Evolutionary conservation across 2,329 filamentous ascomycete genomes (phyloP).

Genomic region (Albophoma yamanashiensis): DNA sequence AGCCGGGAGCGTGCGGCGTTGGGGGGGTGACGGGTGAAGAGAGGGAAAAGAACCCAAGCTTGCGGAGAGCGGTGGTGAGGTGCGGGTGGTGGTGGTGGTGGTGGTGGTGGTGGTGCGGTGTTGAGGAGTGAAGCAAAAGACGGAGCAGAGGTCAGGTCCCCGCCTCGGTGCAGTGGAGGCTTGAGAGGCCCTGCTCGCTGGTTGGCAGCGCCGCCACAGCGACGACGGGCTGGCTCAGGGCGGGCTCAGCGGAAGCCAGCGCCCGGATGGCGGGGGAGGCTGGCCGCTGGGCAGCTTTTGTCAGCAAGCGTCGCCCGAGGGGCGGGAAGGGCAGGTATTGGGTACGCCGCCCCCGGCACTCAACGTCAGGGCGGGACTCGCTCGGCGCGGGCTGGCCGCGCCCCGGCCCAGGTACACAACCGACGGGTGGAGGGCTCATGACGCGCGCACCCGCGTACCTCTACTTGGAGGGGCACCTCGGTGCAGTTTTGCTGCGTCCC

Average conservation of each 20-base stretch:
- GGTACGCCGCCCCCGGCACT: not conserved
- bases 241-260: too few species aligned
- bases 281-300: not conserved
- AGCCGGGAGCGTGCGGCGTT: not conserved
- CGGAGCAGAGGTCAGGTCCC: not conserved
- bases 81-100: not conserved
- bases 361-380: not conserved
- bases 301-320: not conserved
- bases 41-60: not conserved
- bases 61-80: constrained; percentile 1
- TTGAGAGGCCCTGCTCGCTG: not conserved
- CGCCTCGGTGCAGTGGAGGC: not conserved
- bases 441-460: not conserved
- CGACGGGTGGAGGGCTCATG: not conserved
- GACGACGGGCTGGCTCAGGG: not conserved
- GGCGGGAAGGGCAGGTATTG: not conserved
- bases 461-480: not conserved
- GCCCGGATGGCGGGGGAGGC: not conserved
- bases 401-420: not conserved
- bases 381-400: not conserved
- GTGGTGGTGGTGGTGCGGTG: constrained; percentile 1
- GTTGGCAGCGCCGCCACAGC: not conserved
- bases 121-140: constrained; percentile 3
- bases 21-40: not conserved
- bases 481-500: not conserved